These are phyloP conservation scores for Bolboschoenoplectus hybrid DNA, from an alignment of 202 grass and related monocot species.

Conservation along the genomic window DNA sequence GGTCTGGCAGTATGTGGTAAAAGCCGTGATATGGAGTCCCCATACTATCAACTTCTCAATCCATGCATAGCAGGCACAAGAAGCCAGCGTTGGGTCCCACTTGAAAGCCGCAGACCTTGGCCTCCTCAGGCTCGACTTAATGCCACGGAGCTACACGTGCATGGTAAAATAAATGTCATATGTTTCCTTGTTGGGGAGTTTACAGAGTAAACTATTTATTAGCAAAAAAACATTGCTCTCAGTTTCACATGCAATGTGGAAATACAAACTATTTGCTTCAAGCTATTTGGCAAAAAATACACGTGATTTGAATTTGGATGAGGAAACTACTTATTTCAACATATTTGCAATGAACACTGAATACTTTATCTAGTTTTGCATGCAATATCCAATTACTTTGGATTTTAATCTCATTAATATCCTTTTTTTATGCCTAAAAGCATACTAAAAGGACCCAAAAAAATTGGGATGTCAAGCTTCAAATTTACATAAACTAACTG, in stretches of 20 bases:
- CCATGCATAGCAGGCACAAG: conserved; percentile 89
- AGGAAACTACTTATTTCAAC: too few relatives aligned
- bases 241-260: too few relatives aligned
- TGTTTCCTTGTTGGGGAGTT: background rate
- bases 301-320: too few relatives aligned
- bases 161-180: conserved; percentile 53
- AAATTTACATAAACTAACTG: conserved; percentile 18
- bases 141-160: conserved; percentile 74
- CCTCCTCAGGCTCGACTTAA: conserved; percentile 69
- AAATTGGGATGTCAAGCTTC: background rate
- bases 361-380: too few relatives aligned
- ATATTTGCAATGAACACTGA: too few relatives aligned
- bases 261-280: too few relatives aligned
- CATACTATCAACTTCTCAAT: conserved; percentile 80
- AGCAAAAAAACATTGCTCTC: too few relatives aligned
- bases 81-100: conserved; percentile 83
- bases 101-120: conserved; percentile 73
- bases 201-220: too few relatives aligned
- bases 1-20: conserved; percentile 65
- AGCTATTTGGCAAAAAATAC: too few relatives aligned
- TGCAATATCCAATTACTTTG: too few relatives aligned
- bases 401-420: too few relatives aligned
- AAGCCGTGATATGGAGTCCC: conserved; percentile 73
- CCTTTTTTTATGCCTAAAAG: background rate
- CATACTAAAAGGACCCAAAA: background rate